These are phyloP conservation scores for Pecoramyces ruminantium DNA, from an alignment of 192 early-diverging fungal species.

Conservation along the genomic window DNA sequence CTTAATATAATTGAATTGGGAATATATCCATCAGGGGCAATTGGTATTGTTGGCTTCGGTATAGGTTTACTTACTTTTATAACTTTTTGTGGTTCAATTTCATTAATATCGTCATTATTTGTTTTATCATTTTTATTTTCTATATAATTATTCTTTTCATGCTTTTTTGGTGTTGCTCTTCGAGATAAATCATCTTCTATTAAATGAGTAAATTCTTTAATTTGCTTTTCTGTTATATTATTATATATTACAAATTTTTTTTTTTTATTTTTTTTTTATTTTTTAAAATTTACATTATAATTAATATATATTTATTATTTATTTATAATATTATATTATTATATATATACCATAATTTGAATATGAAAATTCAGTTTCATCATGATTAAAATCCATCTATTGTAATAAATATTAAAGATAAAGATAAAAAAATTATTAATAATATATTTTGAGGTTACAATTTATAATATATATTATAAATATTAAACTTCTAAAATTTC, in stretches of 20 bases:
- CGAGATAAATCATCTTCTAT: neutral
- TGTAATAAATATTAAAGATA: neutral
- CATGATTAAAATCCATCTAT: neutral
- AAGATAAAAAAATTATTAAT: no score
- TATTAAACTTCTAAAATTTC: no score
- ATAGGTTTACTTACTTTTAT: neutral
- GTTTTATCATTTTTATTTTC: neutral
- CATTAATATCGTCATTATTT: neutral
- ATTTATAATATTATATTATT: no score
- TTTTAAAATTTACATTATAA: no score
- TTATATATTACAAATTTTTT: no score
- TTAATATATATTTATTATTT: no score
- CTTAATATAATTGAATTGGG: neutral
- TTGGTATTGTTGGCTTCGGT: neutral
- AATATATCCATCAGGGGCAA: neutral
- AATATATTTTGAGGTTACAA: no score
- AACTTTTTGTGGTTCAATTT: neutral
- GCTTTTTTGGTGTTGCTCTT: neutral
- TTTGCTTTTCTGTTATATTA: neutral
- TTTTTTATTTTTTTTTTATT: no score
- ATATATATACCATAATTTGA: neutral
- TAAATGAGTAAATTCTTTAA: neutral
- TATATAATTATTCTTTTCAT: neutral
- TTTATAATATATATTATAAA: no score
- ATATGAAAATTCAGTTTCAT: neutral